phyloP scores from a whole-genome alignment of 2,329 filamentous ascomycete species.

The Scytalidium sp. region DNA sequence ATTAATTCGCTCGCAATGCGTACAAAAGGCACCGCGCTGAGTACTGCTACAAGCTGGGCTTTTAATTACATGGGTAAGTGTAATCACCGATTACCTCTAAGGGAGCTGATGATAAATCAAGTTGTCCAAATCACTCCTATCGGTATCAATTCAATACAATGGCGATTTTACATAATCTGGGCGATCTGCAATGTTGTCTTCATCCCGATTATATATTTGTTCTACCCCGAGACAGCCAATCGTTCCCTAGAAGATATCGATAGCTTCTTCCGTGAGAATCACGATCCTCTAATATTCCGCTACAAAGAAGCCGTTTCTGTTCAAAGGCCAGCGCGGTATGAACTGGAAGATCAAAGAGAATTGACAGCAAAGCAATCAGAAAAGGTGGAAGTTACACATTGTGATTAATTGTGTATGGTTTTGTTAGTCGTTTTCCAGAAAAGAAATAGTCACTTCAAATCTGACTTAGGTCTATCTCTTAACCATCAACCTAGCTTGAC shows the following conservation, averaged over 20 bases:
- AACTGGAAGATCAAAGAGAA: too few species aligned
- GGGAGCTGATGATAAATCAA: too few species aligned
- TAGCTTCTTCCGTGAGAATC: slow-evolving; percentile 1
- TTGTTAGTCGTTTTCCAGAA: too few species aligned
- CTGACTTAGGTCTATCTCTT: too few species aligned
- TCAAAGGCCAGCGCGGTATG: slow-evolving; percentile 1
- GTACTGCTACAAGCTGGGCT: slow-evolving; percentile 33
- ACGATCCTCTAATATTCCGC: neutral
- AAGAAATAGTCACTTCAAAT: too few species aligned
- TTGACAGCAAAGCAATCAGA: too few species aligned
- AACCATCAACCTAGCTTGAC: too few species aligned
- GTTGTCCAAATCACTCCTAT: slow-evolving; percentile 32
- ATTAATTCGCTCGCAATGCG: slow-evolving; percentile 34
- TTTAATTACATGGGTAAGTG: slow-evolving; percentile 31
- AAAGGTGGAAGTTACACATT: too few species aligned
- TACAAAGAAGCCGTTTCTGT: slow-evolving; percentile 1
- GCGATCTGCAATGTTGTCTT: slow-evolving; percentile 36
- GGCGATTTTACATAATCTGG: slow-evolving; percentile 42
- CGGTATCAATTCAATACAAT: slow-evolving; percentile 34
- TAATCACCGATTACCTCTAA: too few species aligned
- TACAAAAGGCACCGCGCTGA: slow-evolving; percentile 28
- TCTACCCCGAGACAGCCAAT: slow-evolving; percentile 14
- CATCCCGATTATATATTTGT: slow-evolving; percentile 46
- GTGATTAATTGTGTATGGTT: too few species aligned
- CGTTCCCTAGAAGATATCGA: slow-evolving; percentile 8